phyloP scores from a whole-genome alignment of 345 rosid species.

The Erysimum cheiranthoides region DNA sequence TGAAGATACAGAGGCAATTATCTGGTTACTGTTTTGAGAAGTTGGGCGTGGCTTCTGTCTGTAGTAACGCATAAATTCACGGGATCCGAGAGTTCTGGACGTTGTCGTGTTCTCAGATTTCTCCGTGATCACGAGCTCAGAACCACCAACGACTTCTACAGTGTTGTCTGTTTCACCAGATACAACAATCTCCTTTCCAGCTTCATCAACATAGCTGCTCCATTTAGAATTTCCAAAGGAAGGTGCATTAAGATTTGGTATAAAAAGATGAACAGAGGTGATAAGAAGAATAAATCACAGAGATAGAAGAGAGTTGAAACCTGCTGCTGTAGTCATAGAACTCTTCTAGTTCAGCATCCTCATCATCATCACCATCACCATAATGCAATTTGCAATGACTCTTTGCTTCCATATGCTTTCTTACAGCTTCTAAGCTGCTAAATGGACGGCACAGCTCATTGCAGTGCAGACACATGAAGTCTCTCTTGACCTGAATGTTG shows the following conservation, averaged over 20 bases:
- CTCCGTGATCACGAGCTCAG: constrained; percentile 82
- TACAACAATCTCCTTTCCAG: constrained; percentile 75
- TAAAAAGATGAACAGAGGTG: background rate
- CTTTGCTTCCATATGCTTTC: constrained; percentile 96
- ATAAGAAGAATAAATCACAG: constrained; percentile 9
- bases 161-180: constrained; percentile 59
- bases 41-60: constrained; percentile 93
- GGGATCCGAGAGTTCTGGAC: constrained; percentile 80
- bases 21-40: constrained; percentile 55
- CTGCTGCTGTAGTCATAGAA: constrained; percentile 97
- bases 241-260: constrained; percentile 4
- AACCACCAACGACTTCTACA: constrained; percentile 76
- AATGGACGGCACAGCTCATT: constrained; percentile 78
- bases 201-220: constrained; percentile 78
- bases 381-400: constrained; percentile 93
- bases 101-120: constrained; percentile 55
- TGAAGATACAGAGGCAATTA: constrained; percentile 72
- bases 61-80: constrained; percentile 85
- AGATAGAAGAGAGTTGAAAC: constrained; percentile 43
- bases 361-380: constrained; percentile 88
- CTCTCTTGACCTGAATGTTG: constrained; percentile 71
- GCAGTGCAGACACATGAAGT: constrained; percentile 90
- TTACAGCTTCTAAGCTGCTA: constrained; percentile 87
- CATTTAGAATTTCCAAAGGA: constrained; percentile 10
- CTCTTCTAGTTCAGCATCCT: constrained; percentile 93